phyloP scores from a whole-genome alignment of 2,329 filamentous ascomycete species.

The Cercospora beticola region DNA sequence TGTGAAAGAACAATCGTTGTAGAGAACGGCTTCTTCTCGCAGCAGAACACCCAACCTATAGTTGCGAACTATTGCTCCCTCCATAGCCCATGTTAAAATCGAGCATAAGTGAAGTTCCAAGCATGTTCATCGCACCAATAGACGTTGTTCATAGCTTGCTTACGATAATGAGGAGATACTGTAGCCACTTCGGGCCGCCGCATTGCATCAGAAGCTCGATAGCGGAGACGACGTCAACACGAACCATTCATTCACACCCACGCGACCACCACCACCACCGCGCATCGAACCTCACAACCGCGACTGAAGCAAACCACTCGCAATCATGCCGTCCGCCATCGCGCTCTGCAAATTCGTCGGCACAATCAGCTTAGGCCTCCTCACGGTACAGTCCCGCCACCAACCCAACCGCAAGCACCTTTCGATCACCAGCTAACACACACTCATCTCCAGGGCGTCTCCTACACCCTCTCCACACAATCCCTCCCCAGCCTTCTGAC shows the following conservation, averaged over 20 bases:
- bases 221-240: neutral
- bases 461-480: conserved; percentile 76
- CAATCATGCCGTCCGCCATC: conserved; percentile 53
- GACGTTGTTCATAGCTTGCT: neutral
- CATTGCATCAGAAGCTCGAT: neutral
- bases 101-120: neutral
- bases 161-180: neutral
- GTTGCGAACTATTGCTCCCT: neutral
- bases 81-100: neutral
- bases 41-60: neutral
- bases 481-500: conserved; percentile 77
- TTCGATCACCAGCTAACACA: neutral
- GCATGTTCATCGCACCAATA: neutral
- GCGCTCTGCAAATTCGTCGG: conserved; percentile 89
- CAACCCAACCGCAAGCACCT: neutral
- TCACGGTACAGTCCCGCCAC: conserved; percentile 26
- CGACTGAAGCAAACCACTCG: neutral
- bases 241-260: neutral
- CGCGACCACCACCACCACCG: neutral
- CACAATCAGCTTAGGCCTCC: conserved; percentile 80
- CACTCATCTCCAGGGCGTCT: conserved; percentile 66
- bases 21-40: neutral
- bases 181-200: neutral
- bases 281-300: neutral
- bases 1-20: neutral